A percentile compares a stretch with the other conserved stretches of the same genome.
Conservation (phyloP, 768 basidiomycete species). For the Trametes elegans region DNA sequence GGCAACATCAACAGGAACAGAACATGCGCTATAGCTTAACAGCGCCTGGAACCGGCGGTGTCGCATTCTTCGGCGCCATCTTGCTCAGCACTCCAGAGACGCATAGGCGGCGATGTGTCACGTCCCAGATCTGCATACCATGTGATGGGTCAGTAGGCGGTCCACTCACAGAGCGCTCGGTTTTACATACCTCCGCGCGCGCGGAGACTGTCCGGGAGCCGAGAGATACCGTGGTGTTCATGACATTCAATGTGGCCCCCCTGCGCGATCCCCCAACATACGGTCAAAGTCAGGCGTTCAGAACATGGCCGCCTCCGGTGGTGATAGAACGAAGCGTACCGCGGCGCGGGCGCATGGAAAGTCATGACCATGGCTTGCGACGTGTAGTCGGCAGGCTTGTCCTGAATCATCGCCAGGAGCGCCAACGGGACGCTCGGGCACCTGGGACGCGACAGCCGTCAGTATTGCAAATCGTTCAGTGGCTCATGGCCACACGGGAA, state of each 20-base stretch:
- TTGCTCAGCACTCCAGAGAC: slow-evolving; percentile 1
- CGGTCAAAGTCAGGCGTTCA: neutral
- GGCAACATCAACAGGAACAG: too few species aligned
- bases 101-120: neutral
- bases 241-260: neutral
- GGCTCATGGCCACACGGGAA: too few species aligned
- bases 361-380: slow-evolving; percentile 1
- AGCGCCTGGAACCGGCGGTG: neutral
- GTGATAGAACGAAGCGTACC: too few species aligned
- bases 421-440: slow-evolving; percentile 3
- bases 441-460: neutral
- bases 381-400: neutral
- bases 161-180: neutral
- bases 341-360: slow-evolving; percentile 5
- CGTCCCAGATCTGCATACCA: slow-evolving; percentile 3
- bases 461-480: too few species aligned
- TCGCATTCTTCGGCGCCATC: slow-evolving; percentile 1
- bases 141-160: neutral
- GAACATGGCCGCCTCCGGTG: too few species aligned
- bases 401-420: neutral
- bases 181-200: neutral
- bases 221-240: slow-evolving; percentile 1
- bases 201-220: slow-evolving; percentile 2
- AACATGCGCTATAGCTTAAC: neutral
- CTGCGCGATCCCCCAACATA: neutral